Conservation (phyloP, 2,329 filamentous ascomycete genomes). For the Ascochyta viciae-villosae region DNA sequence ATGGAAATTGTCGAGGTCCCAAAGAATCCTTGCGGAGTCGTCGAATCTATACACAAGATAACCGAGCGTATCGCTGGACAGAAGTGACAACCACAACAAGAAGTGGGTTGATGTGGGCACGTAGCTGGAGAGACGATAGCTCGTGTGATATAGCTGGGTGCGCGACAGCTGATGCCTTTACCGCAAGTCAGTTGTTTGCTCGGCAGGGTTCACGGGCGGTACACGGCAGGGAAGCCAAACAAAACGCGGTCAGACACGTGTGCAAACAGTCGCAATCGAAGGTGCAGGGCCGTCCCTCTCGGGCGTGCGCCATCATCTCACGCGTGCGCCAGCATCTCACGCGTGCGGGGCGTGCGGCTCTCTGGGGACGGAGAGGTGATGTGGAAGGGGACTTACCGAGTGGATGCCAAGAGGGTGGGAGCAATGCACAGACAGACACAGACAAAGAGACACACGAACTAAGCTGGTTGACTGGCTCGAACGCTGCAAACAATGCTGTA, state of each 20-base stretch:
- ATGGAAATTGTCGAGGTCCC: slow-evolving; percentile 12
- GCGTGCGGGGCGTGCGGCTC: background rate
- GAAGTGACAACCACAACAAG: background rate
- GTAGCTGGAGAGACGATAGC: slow-evolving; percentile 39
- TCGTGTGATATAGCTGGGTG: slow-evolving; percentile 18
- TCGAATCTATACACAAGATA: slow-evolving; percentile 34
- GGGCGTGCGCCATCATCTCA: slow-evolving; percentile 8
- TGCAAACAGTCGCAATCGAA: slow-evolving; percentile 37
- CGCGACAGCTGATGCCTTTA: slow-evolving; percentile 31
- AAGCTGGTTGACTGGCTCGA: slow-evolving; percentile 18
- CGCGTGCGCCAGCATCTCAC: slow-evolving; percentile 9
- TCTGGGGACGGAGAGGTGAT: background rate
- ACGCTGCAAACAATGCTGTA: slow-evolving; percentile 52
- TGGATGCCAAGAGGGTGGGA: slow-evolving; percentile 23
- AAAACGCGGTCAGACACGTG: slow-evolving; percentile 37
- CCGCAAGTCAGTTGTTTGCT: slow-evolving; percentile 49
- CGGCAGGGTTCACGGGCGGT: slow-evolving; percentile 23
- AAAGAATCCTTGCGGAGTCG: slow-evolving; percentile 20
- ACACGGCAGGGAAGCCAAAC: slow-evolving; percentile 33
- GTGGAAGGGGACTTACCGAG: slow-evolving; percentile 24
- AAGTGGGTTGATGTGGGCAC: slow-evolving; percentile 32
- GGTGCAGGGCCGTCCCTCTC: background rate
- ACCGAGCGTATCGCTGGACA: slow-evolving; percentile 27
- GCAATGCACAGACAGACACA: slow-evolving; percentile 5
- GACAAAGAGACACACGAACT: background rate